Evolutionary conservation across 768 basidiomycete genomes (phyloP), one percentile per base, ranked within the genome.

Genomic region (Cystobasidium onofrii): DNA sequence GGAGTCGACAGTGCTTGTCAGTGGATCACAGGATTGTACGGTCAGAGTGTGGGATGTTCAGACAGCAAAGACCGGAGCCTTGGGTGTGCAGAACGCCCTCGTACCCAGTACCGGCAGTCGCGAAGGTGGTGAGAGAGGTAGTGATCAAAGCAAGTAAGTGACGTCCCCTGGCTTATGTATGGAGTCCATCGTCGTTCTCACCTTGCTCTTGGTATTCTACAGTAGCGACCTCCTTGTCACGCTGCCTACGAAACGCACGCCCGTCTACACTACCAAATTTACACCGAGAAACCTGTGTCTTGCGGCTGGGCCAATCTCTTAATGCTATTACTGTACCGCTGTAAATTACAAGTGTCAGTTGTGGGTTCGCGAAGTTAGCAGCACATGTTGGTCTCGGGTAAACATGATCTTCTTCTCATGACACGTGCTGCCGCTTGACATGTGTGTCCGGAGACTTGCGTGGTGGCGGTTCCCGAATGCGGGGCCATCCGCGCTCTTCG

Each of bases 41-140:
- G 93, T 97, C 20, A 85, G 95, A n/a, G 93, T 92, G 73, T 99
- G 96, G 96, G 96, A 99, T 80, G 88, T 96, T 25, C 64, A 73
- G 64, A 75, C 76, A n/a, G 65, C 74, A 0, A 65, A 64, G 18
- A 29, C 55, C n/a, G 41, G 94, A 90, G 81, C 63, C 10, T 41
- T 64, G 17, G 25, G 9, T 36, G 25, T 15, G 6, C 29, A 64
- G 33, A 43, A 82, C 85, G 55, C 81, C 89, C 12, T 92, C 91
- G 13, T 90, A 7, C 20, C 46, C 3, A 50, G 18, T 90, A 0
- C 79, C 82, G 13, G 85, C 84, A 29, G 82, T 77, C 18, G 70
- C 34, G 17, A 31, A 34, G 17, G 50, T 33, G 15, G 65, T 50
- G 20, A 43, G 46, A 46, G 18, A 31, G 36, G 67, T 7, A 10